A percentile compares a stretch with the other conserved stretches of the same genome.
phyloP scores from a whole-genome alignment of 169 alveolate species.

The Toxoplasma gondii region DNA sequence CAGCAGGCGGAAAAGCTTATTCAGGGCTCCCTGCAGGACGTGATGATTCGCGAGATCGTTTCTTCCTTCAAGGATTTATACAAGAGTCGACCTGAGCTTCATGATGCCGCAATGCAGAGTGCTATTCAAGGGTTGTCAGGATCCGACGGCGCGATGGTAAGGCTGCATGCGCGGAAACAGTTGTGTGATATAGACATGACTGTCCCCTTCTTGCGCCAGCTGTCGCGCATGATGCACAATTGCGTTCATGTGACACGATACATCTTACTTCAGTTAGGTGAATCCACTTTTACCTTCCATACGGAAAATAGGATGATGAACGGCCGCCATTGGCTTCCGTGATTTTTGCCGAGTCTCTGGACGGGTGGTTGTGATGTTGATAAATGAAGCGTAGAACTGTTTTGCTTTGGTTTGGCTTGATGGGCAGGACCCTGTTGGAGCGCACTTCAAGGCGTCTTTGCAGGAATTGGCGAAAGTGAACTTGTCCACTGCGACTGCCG shows the following conservation, averaged over 20 bases:
- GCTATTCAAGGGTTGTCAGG: constrained; percentile 63
- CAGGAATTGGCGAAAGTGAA: constrained; percentile 60
- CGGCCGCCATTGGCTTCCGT: too few species aligned
- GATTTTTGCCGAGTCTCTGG: too few species aligned
- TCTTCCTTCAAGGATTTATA: constrained; percentile 36
- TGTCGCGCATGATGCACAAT: neutral
- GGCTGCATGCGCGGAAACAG: neutral
- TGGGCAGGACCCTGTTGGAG: constrained; percentile 70
- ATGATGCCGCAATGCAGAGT: constrained; percentile 59
- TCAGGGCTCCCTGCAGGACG: constrained; percentile 71
- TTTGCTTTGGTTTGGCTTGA: neutral
- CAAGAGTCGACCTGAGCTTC: constrained; percentile 52
- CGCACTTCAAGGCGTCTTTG: constrained; percentile 64
- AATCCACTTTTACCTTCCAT: too few species aligned
- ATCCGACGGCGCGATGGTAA: constrained; percentile 43
- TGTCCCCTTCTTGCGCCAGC: neutral
- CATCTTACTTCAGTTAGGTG: too few species aligned
- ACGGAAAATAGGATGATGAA: too few species aligned
- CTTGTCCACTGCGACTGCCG: constrained; percentile 5
- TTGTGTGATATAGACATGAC: neutral
- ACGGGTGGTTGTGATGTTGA: neutral
- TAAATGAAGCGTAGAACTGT: neutral
- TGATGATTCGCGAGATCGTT: constrained; percentile 65
- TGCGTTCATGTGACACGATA: too few species aligned
- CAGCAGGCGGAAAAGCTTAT: constrained; percentile 68